These are phyloP conservation scores for Dendrobium nobile DNA, from an alignment of 106 monocot genomes.

Conservation along the genomic window DNA sequence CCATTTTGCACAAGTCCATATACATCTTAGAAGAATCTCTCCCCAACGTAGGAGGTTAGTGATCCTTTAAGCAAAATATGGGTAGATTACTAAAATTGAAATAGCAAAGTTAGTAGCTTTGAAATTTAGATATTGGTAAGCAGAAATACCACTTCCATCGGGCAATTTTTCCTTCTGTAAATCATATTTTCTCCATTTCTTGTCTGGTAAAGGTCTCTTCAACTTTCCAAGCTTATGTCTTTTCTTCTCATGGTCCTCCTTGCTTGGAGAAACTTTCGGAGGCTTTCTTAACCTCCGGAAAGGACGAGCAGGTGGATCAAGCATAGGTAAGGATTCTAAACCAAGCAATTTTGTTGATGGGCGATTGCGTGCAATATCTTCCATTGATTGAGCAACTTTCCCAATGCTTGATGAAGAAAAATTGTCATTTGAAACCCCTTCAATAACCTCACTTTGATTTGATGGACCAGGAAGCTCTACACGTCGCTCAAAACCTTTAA, in stretches of 20 bases:
- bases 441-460: conserved; percentile 14
- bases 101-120: neutral
- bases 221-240: conserved; percentile 32
- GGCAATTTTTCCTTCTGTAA: conserved; percentile 8
- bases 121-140: neutral
- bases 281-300: conserved; percentile 73
- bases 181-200: conserved; percentile 58
- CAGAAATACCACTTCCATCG: conserved; percentile 34
- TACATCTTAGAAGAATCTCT: neutral
- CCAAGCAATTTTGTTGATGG: conserved; percentile 82
- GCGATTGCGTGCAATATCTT: conserved; percentile 55
- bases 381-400: conserved; percentile 56
- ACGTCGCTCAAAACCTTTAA: conserved; percentile 87
- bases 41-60: neutral
- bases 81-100: neutral
- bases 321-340: conserved; percentile 46
- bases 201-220: conserved; percentile 71
- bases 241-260: conserved; percentile 35
- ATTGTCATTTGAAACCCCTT: conserved; percentile 27
- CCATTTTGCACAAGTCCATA: neutral
- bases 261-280: conserved; percentile 31
- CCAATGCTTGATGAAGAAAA: conserved; percentile 70
- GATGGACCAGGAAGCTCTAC: conserved; percentile 60
- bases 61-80: neutral
- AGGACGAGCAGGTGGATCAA: conserved; percentile 67